Conservation (phyloP, 2,329 filamentous ascomycete genomes). For the Pseudocercospora pini-densiflorae region DNA sequence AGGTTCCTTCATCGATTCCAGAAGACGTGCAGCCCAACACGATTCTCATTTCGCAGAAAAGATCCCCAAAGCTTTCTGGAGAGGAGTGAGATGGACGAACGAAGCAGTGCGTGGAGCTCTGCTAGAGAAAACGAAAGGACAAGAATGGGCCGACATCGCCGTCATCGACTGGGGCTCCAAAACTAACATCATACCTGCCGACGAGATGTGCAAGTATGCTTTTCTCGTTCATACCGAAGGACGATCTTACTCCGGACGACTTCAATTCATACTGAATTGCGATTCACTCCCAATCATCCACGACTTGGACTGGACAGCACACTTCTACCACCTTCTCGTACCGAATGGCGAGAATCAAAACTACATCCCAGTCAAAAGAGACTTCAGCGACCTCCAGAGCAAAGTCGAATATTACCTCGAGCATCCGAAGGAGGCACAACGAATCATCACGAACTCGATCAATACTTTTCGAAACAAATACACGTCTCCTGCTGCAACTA, state of each 20-base stretch:
- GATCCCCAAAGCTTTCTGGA: constrained; percentile 35
- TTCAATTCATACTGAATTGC: constrained; percentile 39
- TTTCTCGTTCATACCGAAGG: constrained; percentile 39
- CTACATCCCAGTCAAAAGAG: constrained; percentile 31
- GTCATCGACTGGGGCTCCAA: constrained; percentile 16
- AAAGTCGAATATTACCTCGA: constrained; percentile 31
- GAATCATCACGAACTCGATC: constrained; percentile 34
- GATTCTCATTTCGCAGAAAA: constrained; percentile 28
- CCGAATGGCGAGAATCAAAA: constrained; percentile 35
- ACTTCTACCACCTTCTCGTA: constrained; percentile 34
- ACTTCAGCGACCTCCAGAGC: constrained; percentile 36
- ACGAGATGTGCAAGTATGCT: constrained; percentile 34
- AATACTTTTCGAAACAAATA: constrained; percentile 35
- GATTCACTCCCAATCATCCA: constrained; percentile 35
- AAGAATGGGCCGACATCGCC: constrained; percentile 43
- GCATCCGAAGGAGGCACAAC: constrained; percentile 30
- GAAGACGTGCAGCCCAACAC: constrained; percentile 19
- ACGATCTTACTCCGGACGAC: constrained; percentile 34
- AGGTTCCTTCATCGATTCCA: constrained; percentile 30
- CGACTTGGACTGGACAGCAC: constrained; percentile 32
- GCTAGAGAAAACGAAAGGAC: constrained; percentile 34
- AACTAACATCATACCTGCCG: constrained; percentile 24
- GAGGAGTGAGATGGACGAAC: constrained; percentile 27
- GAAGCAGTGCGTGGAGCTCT: constrained; percentile 34
- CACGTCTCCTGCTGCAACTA: constrained; percentile 36